Base-by-base conservation (phyloP, 1,284 basidiomycete genomes). In the Cryptococcus sp. region DNA sequence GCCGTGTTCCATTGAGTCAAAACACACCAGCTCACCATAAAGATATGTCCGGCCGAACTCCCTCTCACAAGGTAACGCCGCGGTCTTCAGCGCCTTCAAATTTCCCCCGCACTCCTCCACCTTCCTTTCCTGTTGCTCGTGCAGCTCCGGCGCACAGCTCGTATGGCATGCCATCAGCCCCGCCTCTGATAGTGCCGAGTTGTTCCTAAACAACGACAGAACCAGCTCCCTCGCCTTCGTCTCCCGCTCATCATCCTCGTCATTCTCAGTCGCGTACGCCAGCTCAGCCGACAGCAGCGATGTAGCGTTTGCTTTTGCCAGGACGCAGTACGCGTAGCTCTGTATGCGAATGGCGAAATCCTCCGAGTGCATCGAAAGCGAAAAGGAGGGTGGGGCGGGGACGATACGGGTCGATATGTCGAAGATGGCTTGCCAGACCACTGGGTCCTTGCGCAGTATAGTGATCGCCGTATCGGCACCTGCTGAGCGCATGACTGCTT, bases 11-110 rank as follows among this genome's bases (percentile, higher is more conserved):
- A 13, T 11, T 13, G 46, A 28, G 18, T 36, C 11, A 13, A n/a
- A 2, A 8, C 20, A 24, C 12, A 5, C 11, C 13, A n/a, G 56
- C 68, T 58, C 38, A 69, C 67, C 78, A 71, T 91, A 94, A 6
- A 85, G 78, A 68, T 91, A 97, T 56, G 83, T 80, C 55, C 89
- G 85, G 2, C 93, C 93, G 63, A 87, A 91, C 39, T 87, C 84
- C 38, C 90, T 84, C 61, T 90, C 85, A 12, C 83, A 80, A 11
- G 82, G 66, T 2, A 87, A 82, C 33, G 83, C 82, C 24, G 85
- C 83, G 0, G 82, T 81, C 49, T 84, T 84, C 43, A 93, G 76
- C 1, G 59, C 56, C 20, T 70, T 69, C 45, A 80, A 55, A 33
- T 70, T 53, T 44, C 79, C 64, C 1, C 70, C 68, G 8, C 71